These are phyloP conservation scores for Lentinula sp. DNA, from an alignment of 768 basidiomycete species.

Conservation along the genomic window DNA sequence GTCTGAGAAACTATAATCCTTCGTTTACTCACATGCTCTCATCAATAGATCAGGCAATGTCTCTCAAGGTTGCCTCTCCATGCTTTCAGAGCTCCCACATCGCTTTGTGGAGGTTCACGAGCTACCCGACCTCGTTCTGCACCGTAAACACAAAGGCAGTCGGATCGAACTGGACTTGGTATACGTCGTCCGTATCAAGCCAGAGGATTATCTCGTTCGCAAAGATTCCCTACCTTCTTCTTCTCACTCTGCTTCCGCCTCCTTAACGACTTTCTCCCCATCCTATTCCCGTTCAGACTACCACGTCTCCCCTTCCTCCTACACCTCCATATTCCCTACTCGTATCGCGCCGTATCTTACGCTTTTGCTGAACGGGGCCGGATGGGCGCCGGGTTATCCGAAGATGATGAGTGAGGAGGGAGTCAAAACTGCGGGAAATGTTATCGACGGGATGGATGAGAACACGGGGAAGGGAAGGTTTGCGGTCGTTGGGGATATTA, in stretches of 20 bases:
- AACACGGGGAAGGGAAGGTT: slow-evolving; percentile 51
- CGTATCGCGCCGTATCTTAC: slow-evolving; percentile 85
- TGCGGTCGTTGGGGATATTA: slow-evolving; percentile 79
- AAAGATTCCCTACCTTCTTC: slow-evolving; percentile 32
- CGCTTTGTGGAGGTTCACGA: slow-evolving; percentile 49
- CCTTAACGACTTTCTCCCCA: neutral
- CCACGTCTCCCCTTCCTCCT: slow-evolving; percentile 63
- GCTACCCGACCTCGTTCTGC: slow-evolving; percentile 48
- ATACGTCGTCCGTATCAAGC: slow-evolving; percentile 57
- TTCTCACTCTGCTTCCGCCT: neutral
- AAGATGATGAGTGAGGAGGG: slow-evolving; percentile 65
- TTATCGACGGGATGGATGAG: slow-evolving; percentile 41
- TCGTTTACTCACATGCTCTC: neutral
- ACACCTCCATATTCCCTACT: slow-evolving; percentile 61
- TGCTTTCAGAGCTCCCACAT: slow-evolving; percentile 67
- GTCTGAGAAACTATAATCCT: neutral
- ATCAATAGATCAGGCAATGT: slow-evolving; percentile 70
- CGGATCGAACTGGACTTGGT: neutral
- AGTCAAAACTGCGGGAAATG: neutral
- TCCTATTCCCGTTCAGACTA: slow-evolving; percentile 65
- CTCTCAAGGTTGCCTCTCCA: slow-evolving; percentile 67
- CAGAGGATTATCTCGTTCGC: slow-evolving; percentile 65
- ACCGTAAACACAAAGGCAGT: slow-evolving; percentile 33
- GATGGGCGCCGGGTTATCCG: slow-evolving; percentile 77
- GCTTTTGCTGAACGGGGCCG: slow-evolving; percentile 79